Evolutionary conservation across 371 early-diverging fungal species (phyloP).

Genomic region (Batrachochytrium dendrobatidis): DNA sequence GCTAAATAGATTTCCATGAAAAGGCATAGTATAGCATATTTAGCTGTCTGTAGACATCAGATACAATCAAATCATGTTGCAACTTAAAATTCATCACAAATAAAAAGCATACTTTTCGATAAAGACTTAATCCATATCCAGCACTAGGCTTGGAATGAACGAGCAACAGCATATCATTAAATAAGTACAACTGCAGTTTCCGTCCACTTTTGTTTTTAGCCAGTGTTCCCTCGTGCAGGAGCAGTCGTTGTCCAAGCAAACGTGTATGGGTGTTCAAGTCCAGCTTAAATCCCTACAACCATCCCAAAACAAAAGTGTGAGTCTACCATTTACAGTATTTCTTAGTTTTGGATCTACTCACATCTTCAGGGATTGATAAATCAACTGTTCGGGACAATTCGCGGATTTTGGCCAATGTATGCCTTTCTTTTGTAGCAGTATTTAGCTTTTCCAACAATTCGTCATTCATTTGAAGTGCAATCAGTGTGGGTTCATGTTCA

Average conservation of each 20-base stretch:
- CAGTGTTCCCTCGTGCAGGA: constrained; percentile 74
- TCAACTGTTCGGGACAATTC: constrained; percentile 64
- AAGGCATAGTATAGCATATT: background rate
- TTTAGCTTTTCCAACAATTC: constrained; percentile 67
- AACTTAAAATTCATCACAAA: too few relatives aligned
- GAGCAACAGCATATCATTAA: constrained; percentile 81
- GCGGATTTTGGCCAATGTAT: constrained; percentile 51
- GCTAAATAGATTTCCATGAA: constrained; percentile 8
- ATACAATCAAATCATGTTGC: background rate
- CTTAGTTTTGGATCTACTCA: constrained; percentile 24
- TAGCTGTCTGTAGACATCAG: too few relatives aligned
- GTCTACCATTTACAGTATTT: background rate
- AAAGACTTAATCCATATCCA: constrained; percentile 36
- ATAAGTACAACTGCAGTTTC: constrained; percentile 74
- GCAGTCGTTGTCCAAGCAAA: constrained; percentile 42
- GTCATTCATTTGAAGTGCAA: constrained; percentile 65
- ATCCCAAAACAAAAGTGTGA: constrained; percentile 34
- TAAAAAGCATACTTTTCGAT: constrained; percentile 45
- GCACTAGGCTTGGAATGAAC: constrained; percentile 29
- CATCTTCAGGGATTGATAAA: constrained; percentile 27
- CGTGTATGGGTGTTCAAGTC: constrained; percentile 17
- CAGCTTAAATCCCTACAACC: constrained; percentile 20
- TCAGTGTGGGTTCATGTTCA: constrained; percentile 63
- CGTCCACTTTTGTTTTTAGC: constrained; percentile 77
- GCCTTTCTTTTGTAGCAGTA: constrained; percentile 64